phyloP scores from a whole-genome alignment of 768 basidiomycete species.

The Leccinellum luteum region DNA sequence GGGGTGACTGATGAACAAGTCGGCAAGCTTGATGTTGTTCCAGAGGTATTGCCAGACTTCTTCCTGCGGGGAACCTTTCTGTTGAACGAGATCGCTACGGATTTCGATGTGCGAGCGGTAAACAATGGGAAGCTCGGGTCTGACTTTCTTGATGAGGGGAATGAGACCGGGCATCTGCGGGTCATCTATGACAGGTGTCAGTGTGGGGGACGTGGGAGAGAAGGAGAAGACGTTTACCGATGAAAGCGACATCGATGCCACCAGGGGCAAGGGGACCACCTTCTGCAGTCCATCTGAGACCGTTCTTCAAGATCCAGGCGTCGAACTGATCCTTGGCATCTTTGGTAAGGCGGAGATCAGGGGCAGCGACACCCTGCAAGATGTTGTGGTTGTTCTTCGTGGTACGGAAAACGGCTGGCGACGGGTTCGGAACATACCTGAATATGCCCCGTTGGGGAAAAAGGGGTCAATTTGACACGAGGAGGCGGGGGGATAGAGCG shows the following conservation, averaged over 20 bases:
- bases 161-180: constrained; percentile 95
- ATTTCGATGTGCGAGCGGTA: constrained; percentile 97
- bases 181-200: constrained; percentile 51
- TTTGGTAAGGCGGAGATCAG: constrained; percentile 72
- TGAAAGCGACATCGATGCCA: constrained; percentile 85
- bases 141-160: constrained; percentile 82
- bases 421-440: constrained; percentile 87
- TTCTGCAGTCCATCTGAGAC: constrained; percentile 81
- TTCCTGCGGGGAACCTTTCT: constrained; percentile 78
- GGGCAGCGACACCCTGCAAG: constrained; percentile 86
- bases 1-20: constrained; percentile 92
- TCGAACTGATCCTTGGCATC: constrained; percentile 79
- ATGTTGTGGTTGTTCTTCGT: constrained; percentile 97
- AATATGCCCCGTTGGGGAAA: constrained; percentile 19
- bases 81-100: constrained; percentile 81
- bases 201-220: constrained; percentile 1
- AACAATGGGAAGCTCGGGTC: constrained; percentile 83
- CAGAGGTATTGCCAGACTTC: constrained; percentile 95
- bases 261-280: constrained; percentile 82
- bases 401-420: constrained; percentile 87
- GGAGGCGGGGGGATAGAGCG: constrained; percentile 4
- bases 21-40: constrained; percentile 86
- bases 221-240: constrained; percentile 48
- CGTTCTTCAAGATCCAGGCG: constrained; percentile 89
- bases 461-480: constrained; percentile 9